phyloP scores from a whole-genome alignment of 306 rosid genomes.

The Prosopis cineraria region DNA sequence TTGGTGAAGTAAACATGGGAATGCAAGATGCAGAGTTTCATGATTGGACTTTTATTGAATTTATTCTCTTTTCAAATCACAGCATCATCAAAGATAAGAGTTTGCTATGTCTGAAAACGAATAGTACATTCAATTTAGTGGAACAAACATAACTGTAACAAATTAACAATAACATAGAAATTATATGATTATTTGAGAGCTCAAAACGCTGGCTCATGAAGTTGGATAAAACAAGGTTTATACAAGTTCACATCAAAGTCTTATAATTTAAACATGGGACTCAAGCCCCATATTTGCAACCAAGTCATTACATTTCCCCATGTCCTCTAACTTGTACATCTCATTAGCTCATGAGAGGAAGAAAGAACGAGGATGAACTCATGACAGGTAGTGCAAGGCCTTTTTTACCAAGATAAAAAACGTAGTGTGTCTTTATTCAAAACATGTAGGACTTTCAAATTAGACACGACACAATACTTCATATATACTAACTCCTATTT shows the following conservation, averaged over 20 bases:
- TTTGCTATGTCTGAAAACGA: not conserved
- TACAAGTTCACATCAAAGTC: not conserved
- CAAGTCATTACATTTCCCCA: not conserved
- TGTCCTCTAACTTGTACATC: too few species aligned
- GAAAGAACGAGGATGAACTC: too few species aligned
- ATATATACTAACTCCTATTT: too few species aligned
- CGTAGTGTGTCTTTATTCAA: too few species aligned
- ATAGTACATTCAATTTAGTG: constrained; percentile 17
- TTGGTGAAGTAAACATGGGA: constrained; percentile 2
- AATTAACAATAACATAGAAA: constrained; percentile 22
- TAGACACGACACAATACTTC: too few species aligned
- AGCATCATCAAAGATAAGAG: constrained; percentile 13
- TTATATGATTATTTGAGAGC: not conserved
- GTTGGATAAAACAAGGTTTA: not conserved
- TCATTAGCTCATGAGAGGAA: too few species aligned
- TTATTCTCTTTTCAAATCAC: not conserved
- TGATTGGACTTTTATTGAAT: not conserved
- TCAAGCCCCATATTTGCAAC: not conserved
- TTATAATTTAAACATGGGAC: not conserved
- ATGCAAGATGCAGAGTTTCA: not conserved
- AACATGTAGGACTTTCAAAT: too few species aligned
- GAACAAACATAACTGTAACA: not conserved
- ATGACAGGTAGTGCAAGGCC: too few species aligned
- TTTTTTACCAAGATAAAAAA: too few species aligned
- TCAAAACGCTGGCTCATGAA: not conserved